Base-by-base conservation (phyloP, 331 rosid genomes). In the Malus hybrid region DNA sequence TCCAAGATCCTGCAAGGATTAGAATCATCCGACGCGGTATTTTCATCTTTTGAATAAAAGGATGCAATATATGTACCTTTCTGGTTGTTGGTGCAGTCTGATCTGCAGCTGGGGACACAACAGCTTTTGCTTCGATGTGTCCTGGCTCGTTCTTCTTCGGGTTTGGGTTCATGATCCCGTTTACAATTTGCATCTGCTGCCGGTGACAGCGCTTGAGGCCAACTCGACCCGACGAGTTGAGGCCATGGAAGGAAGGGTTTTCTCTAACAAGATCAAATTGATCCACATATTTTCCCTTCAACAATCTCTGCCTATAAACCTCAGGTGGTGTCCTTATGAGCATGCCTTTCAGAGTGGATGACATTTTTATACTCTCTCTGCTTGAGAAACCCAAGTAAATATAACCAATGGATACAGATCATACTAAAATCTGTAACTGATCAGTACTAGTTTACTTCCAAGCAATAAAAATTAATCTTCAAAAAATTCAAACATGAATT, bases 271-370 rank as follows among this genome's bases (percentile, higher is more conserved):
- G 22, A n/a, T 67, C 61, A 6, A 67, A 33, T 1, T 74, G 80
- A 70, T 76, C 81, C 81, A 42, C 79, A 60, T 71, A 42, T 57
- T 73, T 78, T 61, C 82, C 88, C 75, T 74, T 81, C 16, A 76
- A 31, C 63, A 70, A 7, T 44, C 77, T 80, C 22, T 73, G 82
- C 31, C 55, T 83, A 42, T 85, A 79, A 36, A 81, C 78, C 62
- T 82, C 93, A 19, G 83, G 15, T 63, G 83, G 57, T 31, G 76
- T 80, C 69, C 91, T 87, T 57, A 85, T 34, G 5, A 90, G 61
- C 70, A 88, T 72, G 22, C 94, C 93, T 82, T 88, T 88, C 81
- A 80, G 85, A 28, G 86, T 73, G 28, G 91, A 88, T 10, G 88
- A 84, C 94, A 88, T 86, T 76, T 73, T 76, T 50, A 68, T 7